These are phyloP conservation scores for Cubamyces sp. DNA, from an alignment of 768 basidiomycete genomes.

Conservation along the genomic window DNA sequence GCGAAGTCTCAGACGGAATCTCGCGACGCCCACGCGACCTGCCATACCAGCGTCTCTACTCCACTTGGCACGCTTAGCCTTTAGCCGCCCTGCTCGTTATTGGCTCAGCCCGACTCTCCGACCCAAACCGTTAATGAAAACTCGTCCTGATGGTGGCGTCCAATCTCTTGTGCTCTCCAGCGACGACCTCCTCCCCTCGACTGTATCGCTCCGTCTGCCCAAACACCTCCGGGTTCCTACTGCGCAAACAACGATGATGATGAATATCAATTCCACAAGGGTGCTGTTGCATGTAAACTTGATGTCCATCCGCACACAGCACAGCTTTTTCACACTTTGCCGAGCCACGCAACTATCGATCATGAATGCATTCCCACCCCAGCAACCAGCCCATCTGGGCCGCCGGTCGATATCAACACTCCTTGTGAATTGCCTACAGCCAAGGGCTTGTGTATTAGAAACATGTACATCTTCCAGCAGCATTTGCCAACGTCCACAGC, in stretches of 20 bases:
- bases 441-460: too few relatives aligned
- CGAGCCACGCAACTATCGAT: background rate
- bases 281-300: too few relatives aligned
- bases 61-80: too few relatives aligned
- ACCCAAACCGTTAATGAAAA: background rate
- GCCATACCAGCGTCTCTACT: background rate
- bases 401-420: too few relatives aligned
- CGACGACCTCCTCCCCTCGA: background rate
- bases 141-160: constrained; percentile 3
- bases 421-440: too few relatives aligned
- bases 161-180: background rate
- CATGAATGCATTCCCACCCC: background rate
- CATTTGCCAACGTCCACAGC: too few relatives aligned
- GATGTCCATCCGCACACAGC: background rate
- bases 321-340: background rate
- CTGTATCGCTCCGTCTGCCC: too few relatives aligned
- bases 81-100: too few relatives aligned
- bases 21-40: constrained; percentile 9
- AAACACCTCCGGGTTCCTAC: background rate
- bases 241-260: background rate
- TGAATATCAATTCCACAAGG: background rate
- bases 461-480: too few relatives aligned
- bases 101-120: background rate
- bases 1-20: background rate
- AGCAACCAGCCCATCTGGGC: background rate